Evolutionary conservation across 345 rosid species (phyloP).

Genomic region (Fremontodendron californicum): DNA sequence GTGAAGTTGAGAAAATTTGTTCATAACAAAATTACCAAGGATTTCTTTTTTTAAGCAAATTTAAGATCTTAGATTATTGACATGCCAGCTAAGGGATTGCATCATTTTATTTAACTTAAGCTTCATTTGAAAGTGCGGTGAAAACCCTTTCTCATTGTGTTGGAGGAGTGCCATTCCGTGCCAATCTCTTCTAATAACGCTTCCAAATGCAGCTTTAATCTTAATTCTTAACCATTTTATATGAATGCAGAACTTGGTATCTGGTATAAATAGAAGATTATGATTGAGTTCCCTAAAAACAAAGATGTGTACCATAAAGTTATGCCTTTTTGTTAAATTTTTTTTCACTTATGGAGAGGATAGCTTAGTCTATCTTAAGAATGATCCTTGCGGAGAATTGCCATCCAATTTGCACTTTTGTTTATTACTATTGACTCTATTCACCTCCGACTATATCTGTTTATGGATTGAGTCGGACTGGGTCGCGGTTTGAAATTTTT

Average conservation of each 20-base stretch:
- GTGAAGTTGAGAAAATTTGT: not conserved
- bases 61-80: not conserved
- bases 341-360: not conserved
- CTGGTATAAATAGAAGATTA: not conserved
- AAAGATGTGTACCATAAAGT: not conserved
- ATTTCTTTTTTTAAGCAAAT: not conserved
- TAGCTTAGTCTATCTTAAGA: not conserved
- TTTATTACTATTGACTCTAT: too few species aligned
- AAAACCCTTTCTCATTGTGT: too few species aligned
- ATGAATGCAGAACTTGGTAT: not conserved
- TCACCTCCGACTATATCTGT: too few species aligned
- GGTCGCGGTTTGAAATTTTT: too few species aligned
- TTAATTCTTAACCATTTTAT: not conserved
- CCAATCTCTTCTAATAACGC: too few species aligned
- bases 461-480: too few species aligned
- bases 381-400: not conserved
- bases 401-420: not conserved
- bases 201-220: not conserved
- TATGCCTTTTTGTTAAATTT: too few species aligned
- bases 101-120: too few species aligned
- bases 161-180: too few species aligned
- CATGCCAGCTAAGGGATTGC: not conserved
- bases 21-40: not conserved
- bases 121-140: too few species aligned
- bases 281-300: not conserved